phyloP scores from a whole-genome alignment of 1,284 basidiomycete genomes.

The Pseudozyma hubeiensis region DNA sequence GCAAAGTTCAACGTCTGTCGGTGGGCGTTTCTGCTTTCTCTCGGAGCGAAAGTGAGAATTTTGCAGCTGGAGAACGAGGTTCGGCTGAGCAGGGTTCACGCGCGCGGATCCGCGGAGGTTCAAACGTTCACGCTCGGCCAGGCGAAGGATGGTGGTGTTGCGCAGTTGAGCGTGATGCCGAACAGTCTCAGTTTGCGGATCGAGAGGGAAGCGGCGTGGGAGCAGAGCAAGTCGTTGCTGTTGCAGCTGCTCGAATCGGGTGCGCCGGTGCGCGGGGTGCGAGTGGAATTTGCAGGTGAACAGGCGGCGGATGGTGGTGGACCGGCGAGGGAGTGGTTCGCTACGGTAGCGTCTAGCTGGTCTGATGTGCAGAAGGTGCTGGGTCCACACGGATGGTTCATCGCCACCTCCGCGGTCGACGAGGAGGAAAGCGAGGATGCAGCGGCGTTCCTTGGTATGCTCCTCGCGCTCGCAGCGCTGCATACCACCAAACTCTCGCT shows the following conservation, averaged over 20 bases:
- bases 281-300: constrained; percentile 51
- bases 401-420: background rate
- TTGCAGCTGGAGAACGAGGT: constrained; percentile 50
- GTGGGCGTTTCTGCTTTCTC: constrained; percentile 40
- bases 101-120: background rate
- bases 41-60: constrained; percentile 52
- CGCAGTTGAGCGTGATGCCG: constrained; percentile 21
- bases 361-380: background rate
- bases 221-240: constrained; percentile 29
- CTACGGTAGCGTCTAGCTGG: constrained; percentile 36
- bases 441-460: constrained; percentile 41
- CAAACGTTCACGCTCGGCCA: background rate
- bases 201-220: constrained; percentile 18
- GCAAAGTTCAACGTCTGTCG: constrained; percentile 40
- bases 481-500: constrained; percentile 49
- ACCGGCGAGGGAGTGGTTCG: constrained; percentile 56
- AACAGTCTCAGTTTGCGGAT: constrained; percentile 25
- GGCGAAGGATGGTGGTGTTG: background rate
- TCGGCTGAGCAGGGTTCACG: constrained; percentile 9
- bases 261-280: constrained; percentile 24
- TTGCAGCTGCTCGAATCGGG: constrained; percentile 29
- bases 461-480: constrained; percentile 49
- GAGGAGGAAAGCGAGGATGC: constrained; percentile 8
- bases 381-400: constrained; percentile 29
- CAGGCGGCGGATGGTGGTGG: constrained; percentile 58